Percentiles rank a stretch among this genome's conserved stretches.
Evolutionary conservation across 2,329 filamentous ascomycete species (phyloP).

Genomic region (Orbilia ellipsospora): DNA sequence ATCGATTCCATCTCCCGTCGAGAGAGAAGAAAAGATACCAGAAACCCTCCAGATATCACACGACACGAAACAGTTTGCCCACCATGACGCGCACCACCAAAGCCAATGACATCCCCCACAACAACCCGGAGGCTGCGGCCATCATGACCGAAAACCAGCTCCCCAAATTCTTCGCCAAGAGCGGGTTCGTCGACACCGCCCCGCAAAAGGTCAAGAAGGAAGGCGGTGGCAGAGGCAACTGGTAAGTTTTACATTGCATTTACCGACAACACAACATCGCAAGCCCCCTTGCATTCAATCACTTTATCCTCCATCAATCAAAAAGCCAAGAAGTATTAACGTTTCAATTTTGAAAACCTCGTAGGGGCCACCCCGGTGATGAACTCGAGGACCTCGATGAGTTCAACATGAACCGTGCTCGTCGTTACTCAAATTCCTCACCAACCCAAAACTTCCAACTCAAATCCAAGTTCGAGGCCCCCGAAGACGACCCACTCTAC

Average conservation of each 20-base stretch:
- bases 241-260: slow-evolving; percentile 70
- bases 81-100: slow-evolving; percentile 94
- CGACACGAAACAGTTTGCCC: slow-evolving; percentile 9
- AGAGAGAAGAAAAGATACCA: too few relatives aligned
- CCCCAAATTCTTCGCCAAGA: slow-evolving; percentile 93
- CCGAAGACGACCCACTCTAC: slow-evolving; percentile 90
- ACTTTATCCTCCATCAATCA: slow-evolving; percentile 2
- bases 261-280: background rate
- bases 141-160: slow-evolving; percentile 76
- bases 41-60: background rate
- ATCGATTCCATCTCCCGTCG: too few relatives aligned
- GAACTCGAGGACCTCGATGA: slow-evolving; percentile 78
- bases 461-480: slow-evolving; percentile 95
- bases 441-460: slow-evolving; percentile 76
- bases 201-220: slow-evolving; percentile 98
- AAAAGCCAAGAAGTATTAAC: background rate
- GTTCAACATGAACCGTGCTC: slow-evolving; percentile 85
- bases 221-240: slow-evolving; percentile 90
- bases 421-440: slow-evolving; percentile 92
- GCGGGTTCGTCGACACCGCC: slow-evolving; percentile 80
- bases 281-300: background rate
- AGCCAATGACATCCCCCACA: slow-evolving; percentile 79
- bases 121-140: slow-evolving; percentile 82
- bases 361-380: slow-evolving; percentile 83
- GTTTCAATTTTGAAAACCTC: background rate